Conservation (phyloP, 2,329 filamentous ascomycete species). For the Beauveria medogensis region DNA sequence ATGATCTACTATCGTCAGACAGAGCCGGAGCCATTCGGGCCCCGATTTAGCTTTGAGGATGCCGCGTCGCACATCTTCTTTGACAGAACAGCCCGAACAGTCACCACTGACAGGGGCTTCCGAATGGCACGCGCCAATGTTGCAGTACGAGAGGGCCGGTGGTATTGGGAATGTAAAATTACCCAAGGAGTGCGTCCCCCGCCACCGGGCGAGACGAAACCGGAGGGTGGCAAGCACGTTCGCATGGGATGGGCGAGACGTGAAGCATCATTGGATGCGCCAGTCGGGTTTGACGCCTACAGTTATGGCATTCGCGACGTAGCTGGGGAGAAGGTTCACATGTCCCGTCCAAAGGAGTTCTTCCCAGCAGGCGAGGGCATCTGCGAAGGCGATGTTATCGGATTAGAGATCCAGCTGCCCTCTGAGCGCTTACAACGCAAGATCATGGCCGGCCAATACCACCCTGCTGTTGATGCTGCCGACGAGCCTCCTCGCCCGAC, state of each 20-base stretch:
- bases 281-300: constrained; percentile 83
- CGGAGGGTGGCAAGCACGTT: constrained; percentile 53
- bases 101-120: constrained; percentile 90
- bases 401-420: constrained; percentile 84
- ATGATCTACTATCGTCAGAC: constrained; percentile 85
- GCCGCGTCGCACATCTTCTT: constrained; percentile 79
- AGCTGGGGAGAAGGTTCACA: constrained; percentile 83
- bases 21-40: constrained; percentile 73
- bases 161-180: constrained; percentile 92
- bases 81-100: constrained; percentile 62
- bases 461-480: constrained; percentile 67
- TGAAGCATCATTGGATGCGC: constrained; percentile 74
- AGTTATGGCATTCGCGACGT: constrained; percentile 90
- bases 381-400: constrained; percentile 85
- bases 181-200: constrained; percentile 57
- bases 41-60: constrained; percentile 89
- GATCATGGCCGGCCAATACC: constrained; percentile 79
- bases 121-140: constrained; percentile 87
- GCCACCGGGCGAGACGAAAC: constrained; percentile 33
- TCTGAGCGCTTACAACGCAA: constrained; percentile 80
- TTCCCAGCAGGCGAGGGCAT: constrained; percentile 73
- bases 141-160: constrained; percentile 77
- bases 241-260: constrained; percentile 80
- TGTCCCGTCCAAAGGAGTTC: constrained; percentile 88
- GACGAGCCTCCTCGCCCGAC: constrained; percentile 48